Conservation (phyloP, 148 eudicot species). For the Heliamphora exappendiculata region DNA sequence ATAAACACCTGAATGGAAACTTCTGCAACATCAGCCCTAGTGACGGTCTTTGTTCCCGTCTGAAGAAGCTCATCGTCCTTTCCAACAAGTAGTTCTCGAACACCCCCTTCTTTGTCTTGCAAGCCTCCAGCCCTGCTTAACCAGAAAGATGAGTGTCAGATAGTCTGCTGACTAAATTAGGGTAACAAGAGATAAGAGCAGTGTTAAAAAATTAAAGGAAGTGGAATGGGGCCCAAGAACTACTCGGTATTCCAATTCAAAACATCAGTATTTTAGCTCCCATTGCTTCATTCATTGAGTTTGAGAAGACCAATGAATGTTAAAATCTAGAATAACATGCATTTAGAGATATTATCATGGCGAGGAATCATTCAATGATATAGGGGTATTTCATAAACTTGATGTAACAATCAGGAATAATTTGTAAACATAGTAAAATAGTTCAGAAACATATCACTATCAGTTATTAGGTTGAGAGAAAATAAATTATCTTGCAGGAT, state of each 20-base stretch:
- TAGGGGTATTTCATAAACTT: background rate
- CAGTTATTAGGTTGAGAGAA: background rate
- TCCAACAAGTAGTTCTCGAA: slow-evolving; percentile 72
- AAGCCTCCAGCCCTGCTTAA: slow-evolving; percentile 79
- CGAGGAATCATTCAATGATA: background rate
- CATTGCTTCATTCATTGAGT: background rate
- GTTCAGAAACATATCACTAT: background rate
- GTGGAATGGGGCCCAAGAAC: background rate
- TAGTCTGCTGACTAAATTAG: background rate
- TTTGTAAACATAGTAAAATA: background rate
- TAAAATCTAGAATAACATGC: background rate
- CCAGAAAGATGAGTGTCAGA: background rate
- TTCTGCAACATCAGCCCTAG: slow-evolving; percentile 97
- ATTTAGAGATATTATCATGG: background rate
- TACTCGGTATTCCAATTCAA: background rate
- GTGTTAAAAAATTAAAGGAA: background rate
- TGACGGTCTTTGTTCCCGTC: slow-evolving; percentile 57
- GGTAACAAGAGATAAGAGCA: background rate
- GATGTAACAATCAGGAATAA: background rate
- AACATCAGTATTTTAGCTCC: background rate
- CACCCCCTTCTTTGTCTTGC: slow-evolving; percentile 88
- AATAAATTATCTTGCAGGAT: background rate
- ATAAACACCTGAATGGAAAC: slow-evolving; percentile 75
- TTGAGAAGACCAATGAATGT: background rate
- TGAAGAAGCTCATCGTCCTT: slow-evolving; percentile 95